Percentiles rank a stretch among this genome's conserved stretches.
Evolutionary conservation across 371 early-diverging fungal genomes (phyloP).

Genomic region (Actinomucor elegans): DNA sequence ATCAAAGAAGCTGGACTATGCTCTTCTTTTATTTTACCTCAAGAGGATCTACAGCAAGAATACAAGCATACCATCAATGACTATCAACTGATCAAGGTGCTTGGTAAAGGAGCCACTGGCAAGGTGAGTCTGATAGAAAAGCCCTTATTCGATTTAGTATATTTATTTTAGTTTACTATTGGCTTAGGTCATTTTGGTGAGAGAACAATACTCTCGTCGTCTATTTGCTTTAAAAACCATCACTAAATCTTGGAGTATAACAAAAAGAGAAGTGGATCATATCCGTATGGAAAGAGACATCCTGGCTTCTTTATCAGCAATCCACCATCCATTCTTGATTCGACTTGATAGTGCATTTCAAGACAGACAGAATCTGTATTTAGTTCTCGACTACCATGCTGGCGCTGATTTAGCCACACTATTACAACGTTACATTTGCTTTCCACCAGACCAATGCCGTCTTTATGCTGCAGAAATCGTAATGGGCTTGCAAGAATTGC

Average conservation of each 20-base stretch:
- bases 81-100: constrained; percentile 53
- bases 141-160: background rate
- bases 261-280: constrained; percentile 84
- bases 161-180: background rate
- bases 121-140: constrained; percentile 30
- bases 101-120: constrained; percentile 63
- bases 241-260: constrained; percentile 88
- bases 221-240: constrained; percentile 94
- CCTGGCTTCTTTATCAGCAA: constrained; percentile 39
- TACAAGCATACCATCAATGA: constrained; percentile 28
- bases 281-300: constrained; percentile 47
- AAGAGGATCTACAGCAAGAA: background rate
- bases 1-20: constrained; percentile 1
- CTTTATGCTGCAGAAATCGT: constrained; percentile 82
- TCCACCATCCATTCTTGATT: constrained; percentile 92
- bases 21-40: background rate
- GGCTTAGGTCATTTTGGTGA: constrained; percentile 72
- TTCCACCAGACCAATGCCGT: constrained; percentile 43
- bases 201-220: constrained; percentile 65
- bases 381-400: constrained; percentile 87
- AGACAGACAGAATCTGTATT: constrained; percentile 84
- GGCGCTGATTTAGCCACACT: constrained; percentile 78
- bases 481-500: constrained; percentile 76
- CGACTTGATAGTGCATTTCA: constrained; percentile 92
- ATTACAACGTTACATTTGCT: constrained; percentile 29